phyloP scores from a whole-genome alignment of 176 grass and related monocot genomes.

The Olyra latifolia region DNA sequence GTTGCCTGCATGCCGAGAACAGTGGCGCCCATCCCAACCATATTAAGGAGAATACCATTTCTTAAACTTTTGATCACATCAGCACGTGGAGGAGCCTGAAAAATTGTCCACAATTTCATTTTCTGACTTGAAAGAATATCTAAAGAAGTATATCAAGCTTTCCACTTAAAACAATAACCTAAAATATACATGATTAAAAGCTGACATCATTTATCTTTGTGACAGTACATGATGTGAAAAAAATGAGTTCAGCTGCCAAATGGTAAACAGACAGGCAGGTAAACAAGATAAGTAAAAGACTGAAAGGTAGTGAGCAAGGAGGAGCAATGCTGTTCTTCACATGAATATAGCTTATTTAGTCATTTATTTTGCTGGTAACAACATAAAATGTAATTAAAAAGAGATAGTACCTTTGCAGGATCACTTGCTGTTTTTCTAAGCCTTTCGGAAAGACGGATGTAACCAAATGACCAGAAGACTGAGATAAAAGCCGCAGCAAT shows the following conservation, averaged over 20 bases:
- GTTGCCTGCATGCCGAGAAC: conserved; percentile 98
- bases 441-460: conserved; percentile 82
- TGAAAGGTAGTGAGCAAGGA: neutral
- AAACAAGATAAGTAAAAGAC: neutral
- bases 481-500: conserved; percentile 86
- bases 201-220: neutral
- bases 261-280: neutral
- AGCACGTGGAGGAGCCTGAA: conserved; percentile 87
- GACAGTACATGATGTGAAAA: neutral
- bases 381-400: neutral
- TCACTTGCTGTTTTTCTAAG: conserved; percentile 79
- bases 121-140: neutral
- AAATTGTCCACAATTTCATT: conserved; percentile 14
- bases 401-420: conserved; percentile 72
- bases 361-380: neutral
- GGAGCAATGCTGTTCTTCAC: neutral
- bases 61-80: conserved; percentile 90
- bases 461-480: conserved; percentile 99
- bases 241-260: conserved; percentile 1
- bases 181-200: neutral
- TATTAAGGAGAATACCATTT: conserved; percentile 83
- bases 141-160: conserved; percentile 13
- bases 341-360: neutral
- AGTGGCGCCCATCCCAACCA: conserved; percentile 85
- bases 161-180: neutral